Evolutionary conservation across 805 yeast genomes (phyloP).

Genomic region (Pichia gijzeniarum): DNA sequence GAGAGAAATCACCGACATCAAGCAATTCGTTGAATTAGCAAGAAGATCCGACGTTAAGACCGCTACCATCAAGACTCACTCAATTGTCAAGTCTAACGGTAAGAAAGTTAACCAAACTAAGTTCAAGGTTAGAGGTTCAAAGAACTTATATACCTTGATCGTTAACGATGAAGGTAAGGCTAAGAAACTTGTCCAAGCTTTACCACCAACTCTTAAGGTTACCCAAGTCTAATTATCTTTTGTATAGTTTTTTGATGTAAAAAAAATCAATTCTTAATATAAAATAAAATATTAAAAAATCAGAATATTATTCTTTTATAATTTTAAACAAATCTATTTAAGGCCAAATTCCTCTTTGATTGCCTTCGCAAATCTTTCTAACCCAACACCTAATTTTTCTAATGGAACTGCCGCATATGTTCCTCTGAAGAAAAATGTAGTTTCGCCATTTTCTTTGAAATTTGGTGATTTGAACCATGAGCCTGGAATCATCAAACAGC

Average conservation of each 20-base stretch:
- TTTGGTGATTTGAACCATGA: constrained; percentile 68
- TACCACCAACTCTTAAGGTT: constrained; percentile 88
- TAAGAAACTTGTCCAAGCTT: constrained; percentile 93
- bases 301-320: neutral
- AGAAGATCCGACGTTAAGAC: constrained; percentile 92
- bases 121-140: constrained; percentile 98
- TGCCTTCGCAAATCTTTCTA: constrained; percentile 64
- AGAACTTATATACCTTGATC: constrained; percentile 88
- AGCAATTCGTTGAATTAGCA: constrained; percentile 93
- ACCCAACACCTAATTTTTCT: constrained; percentile 52
- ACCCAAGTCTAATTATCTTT: constrained; percentile 29
- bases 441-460: constrained; percentile 34
- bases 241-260: constrained; percentile 11
- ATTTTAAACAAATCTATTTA: constrained; percentile 8
- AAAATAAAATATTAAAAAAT: constrained; percentile 4
- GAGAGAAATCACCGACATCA: constrained; percentile 89
- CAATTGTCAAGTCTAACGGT: constrained; percentile 73
- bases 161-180: constrained; percentile 96
- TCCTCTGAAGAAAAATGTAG: constrained; percentile 72
- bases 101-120: constrained; percentile 89
- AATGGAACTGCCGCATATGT: constrained; percentile 82
- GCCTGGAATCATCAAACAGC: constrained; percentile 75
- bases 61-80: constrained; percentile 92
- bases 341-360: constrained; percentile 49
- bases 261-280: constrained; percentile 3